Evolutionary conservation across 371 early-diverging fungal species (phyloP).

Genomic region (Funneliformis caledonium): DNA sequence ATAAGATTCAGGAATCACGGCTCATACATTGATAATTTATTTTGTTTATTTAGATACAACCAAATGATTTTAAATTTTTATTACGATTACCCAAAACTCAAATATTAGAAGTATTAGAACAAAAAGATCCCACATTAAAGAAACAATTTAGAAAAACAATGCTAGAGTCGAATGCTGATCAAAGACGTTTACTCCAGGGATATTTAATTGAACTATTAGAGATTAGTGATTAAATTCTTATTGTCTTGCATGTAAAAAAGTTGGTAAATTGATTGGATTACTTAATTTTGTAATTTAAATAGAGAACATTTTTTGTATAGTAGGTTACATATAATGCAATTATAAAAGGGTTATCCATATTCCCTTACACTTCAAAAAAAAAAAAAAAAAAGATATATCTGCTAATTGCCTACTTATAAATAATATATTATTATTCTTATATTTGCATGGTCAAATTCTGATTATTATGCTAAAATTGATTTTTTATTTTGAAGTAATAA

Average conservation of each 20-base stretch:
- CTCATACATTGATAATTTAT: not conserved
- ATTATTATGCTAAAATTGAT: too few relatives aligned
- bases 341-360: too few relatives aligned
- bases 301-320: too few relatives aligned
- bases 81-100: slow-evolving; percentile 36
- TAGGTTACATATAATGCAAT: too few relatives aligned
- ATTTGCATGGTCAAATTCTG: too few relatives aligned
- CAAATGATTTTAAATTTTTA: slow-evolving; percentile 40
- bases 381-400: too few relatives aligned
- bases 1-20: not conserved
- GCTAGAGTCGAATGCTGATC: not conserved
- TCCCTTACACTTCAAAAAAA: too few relatives aligned
- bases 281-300: not conserved
- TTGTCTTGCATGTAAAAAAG: not conserved
- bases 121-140: slow-evolving; percentile 25
- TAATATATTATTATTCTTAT: too few relatives aligned
- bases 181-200: slow-evolving; percentile 4
- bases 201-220: slow-evolving; percentile 17
- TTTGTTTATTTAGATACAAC: slow-evolving; percentile 30
- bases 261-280: not conserved
- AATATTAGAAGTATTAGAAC: slow-evolving; percentile 31
- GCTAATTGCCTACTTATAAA: too few relatives aligned
- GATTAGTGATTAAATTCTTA: not conserved
- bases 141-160: slow-evolving; percentile 21
- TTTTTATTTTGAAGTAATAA: too few relatives aligned